Evolutionary conservation across 2,329 filamentous ascomycete genomes (phyloP).

Genomic region (Trichoderma arundinaceum): DNA sequence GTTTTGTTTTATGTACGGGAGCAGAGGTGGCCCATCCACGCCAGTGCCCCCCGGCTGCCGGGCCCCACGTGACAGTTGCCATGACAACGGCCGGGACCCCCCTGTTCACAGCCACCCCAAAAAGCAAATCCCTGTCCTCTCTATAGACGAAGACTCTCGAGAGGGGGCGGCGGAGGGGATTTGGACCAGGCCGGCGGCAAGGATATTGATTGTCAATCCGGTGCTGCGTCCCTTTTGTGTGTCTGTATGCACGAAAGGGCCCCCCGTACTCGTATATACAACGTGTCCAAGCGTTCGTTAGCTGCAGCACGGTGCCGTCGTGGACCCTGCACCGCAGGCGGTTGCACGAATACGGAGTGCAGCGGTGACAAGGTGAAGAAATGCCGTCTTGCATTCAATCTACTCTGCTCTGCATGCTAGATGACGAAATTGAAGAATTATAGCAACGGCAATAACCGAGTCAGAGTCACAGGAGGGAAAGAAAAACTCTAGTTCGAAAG

Average conservation of each 20-base stretch:
- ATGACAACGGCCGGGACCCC: background rate
- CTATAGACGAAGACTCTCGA: too few relatives aligned
- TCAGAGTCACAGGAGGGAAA: too few relatives aligned
- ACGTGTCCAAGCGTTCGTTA: too few relatives aligned
- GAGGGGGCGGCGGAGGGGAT: too few relatives aligned
- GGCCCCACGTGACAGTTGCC: conserved; percentile 19
- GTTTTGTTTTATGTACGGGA: conserved; percentile 27
- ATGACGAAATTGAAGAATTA: too few relatives aligned
- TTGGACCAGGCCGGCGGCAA: background rate
- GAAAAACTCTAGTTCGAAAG: too few relatives aligned
- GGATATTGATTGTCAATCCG: background rate
- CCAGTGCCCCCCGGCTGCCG: background rate
- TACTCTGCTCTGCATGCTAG: too few relatives aligned
- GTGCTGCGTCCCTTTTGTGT: background rate
- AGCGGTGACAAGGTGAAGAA: too few relatives aligned
- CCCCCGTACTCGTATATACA: conserved; percentile 21
- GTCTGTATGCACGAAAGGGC: background rate
- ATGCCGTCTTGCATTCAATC: too few relatives aligned
- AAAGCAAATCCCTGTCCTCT: too few relatives aligned
- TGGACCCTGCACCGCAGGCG: background rate
- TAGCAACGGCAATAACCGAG: too few relatives aligned
- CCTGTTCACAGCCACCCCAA: background rate
- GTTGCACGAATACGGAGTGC: conserved; percentile 2
- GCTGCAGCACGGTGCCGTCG: conserved; percentile 1
- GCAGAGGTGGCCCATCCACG: background rate